Percentiles rank a stretch among this genome's conserved stretches.
Conservation (phyloP, 495 filamentous ascomycete genomes). For the Cryomyces antarcticus region DNA sequence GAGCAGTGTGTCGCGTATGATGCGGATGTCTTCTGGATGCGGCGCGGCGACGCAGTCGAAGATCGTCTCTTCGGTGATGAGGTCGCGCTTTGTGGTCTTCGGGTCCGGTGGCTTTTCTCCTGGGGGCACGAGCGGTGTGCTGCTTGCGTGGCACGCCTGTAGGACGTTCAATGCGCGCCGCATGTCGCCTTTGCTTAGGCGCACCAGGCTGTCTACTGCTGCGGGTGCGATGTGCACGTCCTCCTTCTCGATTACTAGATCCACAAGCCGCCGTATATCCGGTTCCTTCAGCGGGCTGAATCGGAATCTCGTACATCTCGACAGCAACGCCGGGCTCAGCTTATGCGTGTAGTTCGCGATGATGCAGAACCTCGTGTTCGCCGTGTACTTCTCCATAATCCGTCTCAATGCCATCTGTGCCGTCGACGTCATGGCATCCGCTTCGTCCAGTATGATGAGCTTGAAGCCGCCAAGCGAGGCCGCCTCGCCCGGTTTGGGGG, state of each 20-base stretch:
- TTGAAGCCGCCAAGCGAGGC: slow-evolving; percentile 60
- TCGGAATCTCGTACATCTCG: slow-evolving; percentile 82
- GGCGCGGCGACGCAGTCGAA: slow-evolving; percentile 96
- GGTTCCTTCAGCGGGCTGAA: slow-evolving; percentile 81
- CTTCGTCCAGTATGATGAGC: slow-evolving; percentile 93
- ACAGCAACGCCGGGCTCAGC: slow-evolving; percentile 82
- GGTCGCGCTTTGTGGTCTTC: slow-evolving; percentile 41
- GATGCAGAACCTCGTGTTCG: slow-evolving; percentile 94
- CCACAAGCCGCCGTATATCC: slow-evolving; percentile 67
- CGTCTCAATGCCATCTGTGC: slow-evolving; percentile 92
- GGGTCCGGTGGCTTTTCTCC: slow-evolving; percentile 27
- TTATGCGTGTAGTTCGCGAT: slow-evolving; percentile 99
- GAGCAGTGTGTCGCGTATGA: slow-evolving; percentile 67
- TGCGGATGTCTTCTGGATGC: slow-evolving; percentile 69
- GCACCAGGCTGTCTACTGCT: slow-evolving; percentile 62
- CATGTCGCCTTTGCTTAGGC: slow-evolving; percentile 89
- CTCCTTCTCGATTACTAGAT: slow-evolving; percentile 80
- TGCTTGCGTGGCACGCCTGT: slow-evolving; percentile 89
- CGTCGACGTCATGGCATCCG: slow-evolving; percentile 91
- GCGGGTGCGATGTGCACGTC: slow-evolving; percentile 60
- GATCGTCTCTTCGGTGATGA: slow-evolving; percentile 77
- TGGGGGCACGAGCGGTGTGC: slow-evolving; percentile 31
- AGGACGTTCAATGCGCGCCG: slow-evolving; percentile 83
- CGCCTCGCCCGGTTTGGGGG: slow-evolving; percentile 25
- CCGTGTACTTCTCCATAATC: slow-evolving; percentile 99